Evolutionary conservation across 202 grass and related monocot species (phyloP).

Genomic region (Panicum hallii): DNA sequence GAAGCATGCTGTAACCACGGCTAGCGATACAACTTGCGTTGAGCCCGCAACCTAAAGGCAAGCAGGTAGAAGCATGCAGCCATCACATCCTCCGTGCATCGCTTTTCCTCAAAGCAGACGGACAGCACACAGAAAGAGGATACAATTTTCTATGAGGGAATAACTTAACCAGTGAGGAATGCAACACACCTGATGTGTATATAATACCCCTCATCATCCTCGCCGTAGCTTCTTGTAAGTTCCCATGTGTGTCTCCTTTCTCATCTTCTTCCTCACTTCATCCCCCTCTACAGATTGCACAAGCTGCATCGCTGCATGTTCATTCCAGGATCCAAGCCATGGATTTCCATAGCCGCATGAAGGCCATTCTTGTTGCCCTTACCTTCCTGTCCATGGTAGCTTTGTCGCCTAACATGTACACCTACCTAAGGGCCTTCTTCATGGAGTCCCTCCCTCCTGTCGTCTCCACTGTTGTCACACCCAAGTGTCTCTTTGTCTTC

Average conservation of each 20-base stretch:
- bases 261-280: not conserved
- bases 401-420: slow-evolving; percentile 43
- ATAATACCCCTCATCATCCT: no score
- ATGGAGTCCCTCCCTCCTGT: slow-evolving; percentile 47
- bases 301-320: not conserved
- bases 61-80: not conserved
- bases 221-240: not conserved
- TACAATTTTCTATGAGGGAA: not conserved
- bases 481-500: slow-evolving; percentile 68
- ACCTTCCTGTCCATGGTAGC: slow-evolving; percentile 43
- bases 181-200: no score
- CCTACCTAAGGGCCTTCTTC: slow-evolving; percentile 40
- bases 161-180: slow-evolving; percentile 29
- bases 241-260: not conserved
- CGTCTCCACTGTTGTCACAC: slow-evolving; percentile 13
- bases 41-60: no score
- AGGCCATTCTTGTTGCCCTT: slow-evolving; percentile 34
- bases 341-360: slow-evolving; percentile 14
- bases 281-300: no score
- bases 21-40: no score
- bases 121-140: not conserved
- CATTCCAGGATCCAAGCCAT: not conserved
- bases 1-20: no score
- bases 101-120: not conserved
- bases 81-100: not conserved